A percentile compares a stretch with the other conserved stretches of the same genome.
Evolutionary conservation across 2,329 filamentous ascomycete genomes (phyloP).

Genomic region (Scedosporium apiospermum): DNA sequence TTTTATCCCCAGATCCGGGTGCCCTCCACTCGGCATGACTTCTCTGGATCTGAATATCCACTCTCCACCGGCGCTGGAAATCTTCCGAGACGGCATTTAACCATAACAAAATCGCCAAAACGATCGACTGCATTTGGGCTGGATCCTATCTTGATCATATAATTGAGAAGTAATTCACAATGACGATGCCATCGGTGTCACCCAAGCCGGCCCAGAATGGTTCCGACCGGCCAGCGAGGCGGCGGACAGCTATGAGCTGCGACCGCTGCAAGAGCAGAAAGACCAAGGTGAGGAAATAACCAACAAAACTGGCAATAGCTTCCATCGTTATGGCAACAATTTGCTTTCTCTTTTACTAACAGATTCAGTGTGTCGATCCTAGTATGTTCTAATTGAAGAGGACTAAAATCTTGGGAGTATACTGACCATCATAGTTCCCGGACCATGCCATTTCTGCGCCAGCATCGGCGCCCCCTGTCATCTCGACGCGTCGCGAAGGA

Average conservation of each 20-base stretch:
- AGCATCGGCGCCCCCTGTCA: conserved; percentile 17
- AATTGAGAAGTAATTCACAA: background rate
- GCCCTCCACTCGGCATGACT: background rate
- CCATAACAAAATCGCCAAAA: background rate
- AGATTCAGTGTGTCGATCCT: conserved; percentile 9
- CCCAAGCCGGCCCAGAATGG: background rate
- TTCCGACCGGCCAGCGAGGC: conserved; percentile 10
- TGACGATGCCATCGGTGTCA: background rate
- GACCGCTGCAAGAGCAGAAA: conserved; percentile 19
- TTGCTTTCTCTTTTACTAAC: too few species aligned
- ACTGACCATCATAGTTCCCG: conserved; percentile 14
- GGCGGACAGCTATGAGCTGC: conserved; percentile 19
- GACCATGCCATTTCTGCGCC: conserved; percentile 18
- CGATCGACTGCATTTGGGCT: background rate
- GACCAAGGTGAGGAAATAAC: conserved; percentile 15
- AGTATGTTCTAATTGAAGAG: background rate
- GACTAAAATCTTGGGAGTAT: background rate
- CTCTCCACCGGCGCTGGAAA: background rate
- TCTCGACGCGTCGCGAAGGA: conserved; percentile 17
- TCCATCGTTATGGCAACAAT: too few species aligned
- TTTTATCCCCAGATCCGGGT: background rate
- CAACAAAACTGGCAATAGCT: conserved; percentile 10
- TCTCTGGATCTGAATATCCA: background rate
- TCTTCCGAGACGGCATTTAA: background rate
- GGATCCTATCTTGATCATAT: background rate